A percentile compares a stretch with the other conserved stretches of the same genome.
These are phyloP conservation scores for Lonicera japonica DNA, from an alignment of 129 eudicot species.

Conservation along the genomic window DNA sequence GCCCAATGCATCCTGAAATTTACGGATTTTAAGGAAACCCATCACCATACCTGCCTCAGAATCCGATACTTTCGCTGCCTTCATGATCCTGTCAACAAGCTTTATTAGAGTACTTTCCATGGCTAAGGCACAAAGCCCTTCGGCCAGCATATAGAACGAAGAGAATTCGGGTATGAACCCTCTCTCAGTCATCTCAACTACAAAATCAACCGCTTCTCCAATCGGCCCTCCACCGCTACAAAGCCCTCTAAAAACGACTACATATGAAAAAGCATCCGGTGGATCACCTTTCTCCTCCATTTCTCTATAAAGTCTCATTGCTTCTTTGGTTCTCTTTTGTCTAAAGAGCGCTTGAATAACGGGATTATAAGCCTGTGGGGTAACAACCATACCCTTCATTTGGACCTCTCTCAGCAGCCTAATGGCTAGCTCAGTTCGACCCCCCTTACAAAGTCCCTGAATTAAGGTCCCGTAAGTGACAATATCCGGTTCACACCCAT, in stretches of 20 bases:
- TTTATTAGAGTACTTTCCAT: conserved; percentile 75
- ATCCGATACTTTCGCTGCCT: conserved; percentile 40
- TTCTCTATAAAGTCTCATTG: conserved; percentile 77
- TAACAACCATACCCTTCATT: conserved; percentile 68
- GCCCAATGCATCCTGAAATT: conserved; percentile 76
- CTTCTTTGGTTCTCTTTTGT: conserved; percentile 51
- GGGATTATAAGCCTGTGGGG: conserved; percentile 87
- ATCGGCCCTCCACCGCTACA: conserved; percentile 92
- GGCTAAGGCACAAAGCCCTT: conserved; percentile 75
- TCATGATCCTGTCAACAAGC: conserved; percentile 61
- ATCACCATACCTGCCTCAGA: conserved; percentile 66
- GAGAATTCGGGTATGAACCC: conserved; percentile 65
- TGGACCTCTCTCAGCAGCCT: conserved; percentile 70
- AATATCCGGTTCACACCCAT: conserved; percentile 83
- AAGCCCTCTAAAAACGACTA: conserved; percentile 71
- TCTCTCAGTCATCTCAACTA: conserved; percentile 66
- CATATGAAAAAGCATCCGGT: conserved; percentile 73
- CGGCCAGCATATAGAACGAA: conserved; percentile 77
- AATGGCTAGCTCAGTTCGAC: conserved; percentile 65
- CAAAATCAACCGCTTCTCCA: conserved; percentile 80
- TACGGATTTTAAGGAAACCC: conserved; percentile 83
- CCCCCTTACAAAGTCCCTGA: conserved; percentile 79
- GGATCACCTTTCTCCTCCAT: conserved; percentile 68
- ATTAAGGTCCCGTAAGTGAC: conserved; percentile 83
- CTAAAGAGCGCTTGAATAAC: conserved; percentile 65